phyloP scores from a whole-genome alignment of 176 grass and related monocot species.

The Tillandsia leiboldiana region DNA sequence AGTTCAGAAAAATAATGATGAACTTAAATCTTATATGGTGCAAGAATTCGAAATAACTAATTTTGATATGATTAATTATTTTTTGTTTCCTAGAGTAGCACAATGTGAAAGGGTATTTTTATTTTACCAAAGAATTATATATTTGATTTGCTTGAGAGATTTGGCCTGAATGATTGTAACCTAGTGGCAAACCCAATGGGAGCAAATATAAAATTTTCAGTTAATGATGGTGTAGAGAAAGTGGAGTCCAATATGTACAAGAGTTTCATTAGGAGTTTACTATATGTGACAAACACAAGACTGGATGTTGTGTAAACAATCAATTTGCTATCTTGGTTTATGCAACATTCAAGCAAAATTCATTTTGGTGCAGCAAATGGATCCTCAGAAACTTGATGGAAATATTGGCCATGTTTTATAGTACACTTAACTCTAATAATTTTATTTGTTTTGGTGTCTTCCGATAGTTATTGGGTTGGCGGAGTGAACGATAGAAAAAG shows the following conservation, averaged over 20 bases:
- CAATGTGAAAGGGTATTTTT: not conserved
- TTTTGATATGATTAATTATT: not conserved
- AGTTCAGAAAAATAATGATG: not conserved
- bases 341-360: not conserved
- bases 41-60: not conserved
- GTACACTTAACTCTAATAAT: no score
- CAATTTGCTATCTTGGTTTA: not conserved
- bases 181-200: not conserved
- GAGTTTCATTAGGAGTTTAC: not conserved
- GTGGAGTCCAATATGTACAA: not conserved
- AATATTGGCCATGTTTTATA: not conserved
- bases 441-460: no score
- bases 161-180: not conserved
- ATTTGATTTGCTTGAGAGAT: not conserved
- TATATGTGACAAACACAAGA: not conserved
- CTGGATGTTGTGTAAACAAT: not conserved
- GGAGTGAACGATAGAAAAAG: no score
- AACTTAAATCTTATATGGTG: not conserved
- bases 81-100: not conserved
- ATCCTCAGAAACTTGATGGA: not conserved
- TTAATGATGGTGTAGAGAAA: not conserved
- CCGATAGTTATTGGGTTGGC: no score
- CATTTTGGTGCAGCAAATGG: not conserved
- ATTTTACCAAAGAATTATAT: not conserved
- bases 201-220: not conserved